Evolutionary conservation across 495 filamentous ascomycete species (phyloP).

Genomic region (Articulospora tetracladia): DNA sequence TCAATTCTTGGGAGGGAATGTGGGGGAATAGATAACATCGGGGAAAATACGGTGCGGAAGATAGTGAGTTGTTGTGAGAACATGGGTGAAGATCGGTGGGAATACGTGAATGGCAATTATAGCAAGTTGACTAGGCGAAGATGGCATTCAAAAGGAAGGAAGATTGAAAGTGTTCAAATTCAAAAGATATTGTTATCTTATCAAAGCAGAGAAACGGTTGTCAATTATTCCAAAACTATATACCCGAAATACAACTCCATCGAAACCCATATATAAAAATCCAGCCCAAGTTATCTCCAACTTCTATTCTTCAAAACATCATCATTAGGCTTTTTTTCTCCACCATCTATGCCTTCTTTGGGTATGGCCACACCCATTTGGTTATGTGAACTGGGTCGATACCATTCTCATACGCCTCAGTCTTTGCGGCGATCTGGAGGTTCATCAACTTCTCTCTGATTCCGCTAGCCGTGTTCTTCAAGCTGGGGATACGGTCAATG

Average conservation of each 20-base stretch:
- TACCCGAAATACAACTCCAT: not conserved
- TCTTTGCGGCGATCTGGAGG: conserved; percentile 51
- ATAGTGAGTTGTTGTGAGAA: too few species aligned
- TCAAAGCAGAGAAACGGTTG: not conserved
- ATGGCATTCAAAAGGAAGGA: too few species aligned
- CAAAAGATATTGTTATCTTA: too few species aligned
- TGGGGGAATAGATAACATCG: too few species aligned
- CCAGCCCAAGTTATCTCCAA: not conserved
- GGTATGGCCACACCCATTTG: conserved; percentile 60
- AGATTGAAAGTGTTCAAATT: too few species aligned
- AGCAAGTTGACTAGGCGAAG: too few species aligned
- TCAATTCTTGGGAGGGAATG: too few species aligned
- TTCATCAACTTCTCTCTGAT: conserved; percentile 58
- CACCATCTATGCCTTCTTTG: conserved; percentile 6
- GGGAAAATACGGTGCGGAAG: too few species aligned
- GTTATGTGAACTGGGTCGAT: conserved; percentile 62
- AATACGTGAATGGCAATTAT: too few species aligned
- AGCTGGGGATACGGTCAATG: conserved; percentile 55
- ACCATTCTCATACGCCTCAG: conserved; percentile 59
- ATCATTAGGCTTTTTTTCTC: not conserved
- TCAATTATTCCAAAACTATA: not conserved
- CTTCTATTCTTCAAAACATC: too few species aligned
- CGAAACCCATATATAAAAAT: not conserved
- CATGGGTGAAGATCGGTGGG: too few species aligned
- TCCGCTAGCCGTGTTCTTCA: conserved; percentile 53